Evolutionary conservation across 2,329 filamentous ascomycete genomes (phyloP), one percentile per base, ranked within the genome.

Genomic region (Claviceps digitariae): DNA sequence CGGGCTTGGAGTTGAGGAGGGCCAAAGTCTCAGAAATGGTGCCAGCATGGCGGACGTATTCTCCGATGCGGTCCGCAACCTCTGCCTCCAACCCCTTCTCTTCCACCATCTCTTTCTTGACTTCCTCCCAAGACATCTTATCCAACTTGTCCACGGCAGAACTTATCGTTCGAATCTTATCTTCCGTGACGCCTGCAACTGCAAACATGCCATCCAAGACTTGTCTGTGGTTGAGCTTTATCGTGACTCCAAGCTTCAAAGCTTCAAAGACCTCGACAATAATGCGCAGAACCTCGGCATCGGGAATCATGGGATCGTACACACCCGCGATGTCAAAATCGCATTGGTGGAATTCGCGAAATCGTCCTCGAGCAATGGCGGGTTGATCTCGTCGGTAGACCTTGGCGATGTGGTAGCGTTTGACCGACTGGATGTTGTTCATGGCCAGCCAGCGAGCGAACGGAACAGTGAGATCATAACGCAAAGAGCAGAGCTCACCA

Each of bases 291-390:
- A 95, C 85, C 72, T 96, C 90, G 40, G 90, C 87, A 64, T 96
- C 91, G 54, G 90, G 88, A 27, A 95, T 78, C 90, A 96, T 95
- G 52, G 87, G 72, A 66, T 95, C 91, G 72, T 89, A 94, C 44
- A 73, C 75, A 56, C 90, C 90, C 13, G 90, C 90, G 70, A 96
- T 91, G 66, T 96, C 90, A 65, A 96, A 94, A 71, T 97, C 91
- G 73, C 90, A 96, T 70, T 96, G 90, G 73, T 94, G 95, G 70
- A 95, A 95, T 71, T 96, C 91, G 64, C 91, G 81, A 86, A 95
- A 93, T 52, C 90, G 82, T 51, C 90, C 91, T 67, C 94, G 93
- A 57, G 85, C 87, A 72, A 96, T 88, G 56, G 89, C 66, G 13
- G 70, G 70, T 57, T 72, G 70, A 54, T 72, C 70, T 61, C 70